A percentile compares a stretch with the other conserved stretches of the same genome.
These are phyloP conservation scores for Stellera chamaejasme DNA, from an alignment of 345 rosid genomes.

Conservation along the genomic window DNA sequence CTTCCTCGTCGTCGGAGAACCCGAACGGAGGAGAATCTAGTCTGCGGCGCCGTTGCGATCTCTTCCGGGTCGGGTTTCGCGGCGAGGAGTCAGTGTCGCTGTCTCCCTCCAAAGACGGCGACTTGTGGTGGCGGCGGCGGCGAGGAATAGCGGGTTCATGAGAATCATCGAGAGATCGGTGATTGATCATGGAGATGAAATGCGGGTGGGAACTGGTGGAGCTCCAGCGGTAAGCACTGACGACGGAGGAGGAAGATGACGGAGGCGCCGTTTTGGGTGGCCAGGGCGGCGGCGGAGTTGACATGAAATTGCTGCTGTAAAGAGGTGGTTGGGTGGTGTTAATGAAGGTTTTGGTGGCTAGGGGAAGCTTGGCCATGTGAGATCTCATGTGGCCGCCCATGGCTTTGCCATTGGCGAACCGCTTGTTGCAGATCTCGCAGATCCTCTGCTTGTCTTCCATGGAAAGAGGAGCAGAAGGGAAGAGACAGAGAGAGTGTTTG, in stretches of 20 bases:
- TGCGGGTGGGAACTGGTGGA: not conserved
- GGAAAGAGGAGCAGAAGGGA: not conserved
- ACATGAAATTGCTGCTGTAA: too few relatives aligned
- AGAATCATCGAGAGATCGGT: not conserved
- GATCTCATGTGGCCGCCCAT: constrained; percentile 75
- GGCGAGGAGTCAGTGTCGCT: constrained; percentile 20
- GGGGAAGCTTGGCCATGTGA: constrained; percentile 38
- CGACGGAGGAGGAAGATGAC: constrained; percentile 13
- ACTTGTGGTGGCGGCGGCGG: constrained; percentile 4
- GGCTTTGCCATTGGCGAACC: constrained; percentile 55
- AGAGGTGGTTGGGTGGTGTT: constrained; percentile 9
- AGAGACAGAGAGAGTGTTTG: constrained; percentile 5
- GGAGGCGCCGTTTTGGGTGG: constrained; percentile 5
- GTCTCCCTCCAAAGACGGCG: constrained; percentile 5
- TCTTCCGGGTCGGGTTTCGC: constrained; percentile 11
- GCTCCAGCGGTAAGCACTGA: too few relatives aligned
- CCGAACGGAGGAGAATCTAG: not conserved
- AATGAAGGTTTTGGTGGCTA: constrained; percentile 23
- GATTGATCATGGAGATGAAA: not conserved
- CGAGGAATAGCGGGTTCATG: constrained; percentile 5
- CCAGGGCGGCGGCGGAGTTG: not conserved
- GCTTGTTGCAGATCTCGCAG: constrained; percentile 49
- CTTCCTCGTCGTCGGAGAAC: constrained; percentile 19
- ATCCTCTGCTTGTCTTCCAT: constrained; percentile 23
- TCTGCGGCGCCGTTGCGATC: constrained; percentile 22